Evolutionary conservation across 1,284 basidiomycete genomes (phyloP).

Genomic region (Ceratobasidium sp.): DNA sequence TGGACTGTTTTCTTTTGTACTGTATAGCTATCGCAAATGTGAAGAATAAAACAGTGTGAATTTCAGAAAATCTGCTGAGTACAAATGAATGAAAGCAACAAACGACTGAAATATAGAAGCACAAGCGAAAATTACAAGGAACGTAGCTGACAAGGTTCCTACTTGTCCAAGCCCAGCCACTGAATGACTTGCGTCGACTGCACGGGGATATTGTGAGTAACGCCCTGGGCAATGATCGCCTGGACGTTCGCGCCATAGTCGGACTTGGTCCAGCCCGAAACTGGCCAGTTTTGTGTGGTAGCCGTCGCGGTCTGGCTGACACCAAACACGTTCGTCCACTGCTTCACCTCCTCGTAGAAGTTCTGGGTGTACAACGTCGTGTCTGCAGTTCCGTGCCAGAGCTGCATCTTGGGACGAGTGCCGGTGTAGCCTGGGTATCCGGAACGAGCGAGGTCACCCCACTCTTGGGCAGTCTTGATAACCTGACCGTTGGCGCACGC

Average conservation of each 20-base stretch:
- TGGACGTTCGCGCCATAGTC: conserved; percentile 62
- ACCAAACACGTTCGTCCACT: conserved; percentile 63
- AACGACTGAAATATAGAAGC: too few species aligned
- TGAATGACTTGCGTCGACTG: conserved; percentile 2
- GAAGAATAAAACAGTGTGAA: too few species aligned
- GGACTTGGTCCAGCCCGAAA: conserved; percentile 58
- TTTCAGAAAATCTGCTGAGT: too few species aligned
- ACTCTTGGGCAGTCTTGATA: conserved; percentile 61
- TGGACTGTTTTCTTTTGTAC: too few species aligned
- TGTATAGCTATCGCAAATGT: too few species aligned
- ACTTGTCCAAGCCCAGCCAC: conserved; percentile 5
- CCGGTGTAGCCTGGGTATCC: conserved; percentile 66
- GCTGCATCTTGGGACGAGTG: conserved; percentile 61
- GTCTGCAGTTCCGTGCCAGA: conserved; percentile 66
- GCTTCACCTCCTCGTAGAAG: conserved; percentile 63
- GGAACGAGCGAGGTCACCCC: conserved; percentile 60
- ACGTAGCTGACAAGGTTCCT: background rate
- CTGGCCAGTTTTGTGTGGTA: conserved; percentile 56
- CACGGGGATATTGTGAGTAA: conserved; percentile 7
- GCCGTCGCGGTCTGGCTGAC: conserved; percentile 57
- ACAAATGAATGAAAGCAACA: too few species aligned
- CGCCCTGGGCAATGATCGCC: conserved; percentile 58
- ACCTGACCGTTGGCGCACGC: conserved; percentile 60
- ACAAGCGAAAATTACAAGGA: too few species aligned
- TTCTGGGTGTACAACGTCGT: conserved; percentile 63